A percentile compares a stretch with the other conserved stretches of the same genome.
These are phyloP conservation scores for Mitragyna speciosa DNA, from an alignment of 257 asterid species.

Conservation along the genomic window DNA sequence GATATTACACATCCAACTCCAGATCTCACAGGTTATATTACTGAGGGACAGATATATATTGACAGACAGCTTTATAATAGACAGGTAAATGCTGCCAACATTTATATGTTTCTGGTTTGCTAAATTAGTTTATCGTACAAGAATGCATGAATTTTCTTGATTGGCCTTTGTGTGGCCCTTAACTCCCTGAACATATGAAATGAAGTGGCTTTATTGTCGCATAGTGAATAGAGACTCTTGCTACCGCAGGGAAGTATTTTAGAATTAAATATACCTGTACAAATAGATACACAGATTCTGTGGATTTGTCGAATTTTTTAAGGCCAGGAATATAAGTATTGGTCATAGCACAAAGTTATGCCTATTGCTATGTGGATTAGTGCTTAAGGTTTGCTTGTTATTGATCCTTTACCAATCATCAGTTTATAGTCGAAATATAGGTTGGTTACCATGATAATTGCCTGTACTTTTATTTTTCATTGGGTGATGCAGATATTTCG, in stretches of 20 bases:
- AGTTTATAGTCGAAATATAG: background rate
- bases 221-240: background rate
- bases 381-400: background rate
- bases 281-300: background rate
- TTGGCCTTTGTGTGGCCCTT: background rate
- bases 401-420: background rate
- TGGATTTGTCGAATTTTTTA: background rate
- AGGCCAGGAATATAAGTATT: background rate
- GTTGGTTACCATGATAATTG: background rate
- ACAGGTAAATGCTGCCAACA: constrained; percentile 33
- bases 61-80: constrained; percentile 85
- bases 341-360: background rate
- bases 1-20: constrained; percentile 99
- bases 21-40: constrained; percentile 98
- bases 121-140: background rate
- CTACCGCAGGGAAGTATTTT: background rate
- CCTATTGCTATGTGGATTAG: background rate
- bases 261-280: background rate
- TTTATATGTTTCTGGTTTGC: background rate
- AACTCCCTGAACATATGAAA: background rate
- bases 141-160: background rate
- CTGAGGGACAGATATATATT: constrained; percentile 97
- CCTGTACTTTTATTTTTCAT: background rate
- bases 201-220: background rate
- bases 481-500: background rate